Evolutionary conservation across 805 yeast species (phyloP).

Genomic region (Starmerella geochares): DNA sequence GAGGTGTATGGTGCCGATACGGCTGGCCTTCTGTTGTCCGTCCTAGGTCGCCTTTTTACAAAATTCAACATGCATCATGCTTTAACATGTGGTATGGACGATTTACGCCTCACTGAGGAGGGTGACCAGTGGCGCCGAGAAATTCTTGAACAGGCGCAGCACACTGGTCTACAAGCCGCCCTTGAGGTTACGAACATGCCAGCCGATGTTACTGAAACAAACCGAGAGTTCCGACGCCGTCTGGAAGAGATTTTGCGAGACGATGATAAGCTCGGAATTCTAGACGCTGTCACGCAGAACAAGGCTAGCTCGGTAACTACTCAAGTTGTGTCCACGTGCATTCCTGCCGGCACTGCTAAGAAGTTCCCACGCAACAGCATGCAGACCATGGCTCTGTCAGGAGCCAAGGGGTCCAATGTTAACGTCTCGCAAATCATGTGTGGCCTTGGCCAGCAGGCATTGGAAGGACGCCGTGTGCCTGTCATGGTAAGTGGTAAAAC

Average conservation of each 20-base stretch:
- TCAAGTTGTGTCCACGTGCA: conserved; percentile 87
- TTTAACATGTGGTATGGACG: conserved; percentile 99
- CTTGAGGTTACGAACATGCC: conserved; percentile 84
- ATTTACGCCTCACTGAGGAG: conserved; percentile 77
- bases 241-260: conserved; percentile 92
- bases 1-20: conserved; percentile 87
- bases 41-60: conserved; percentile 91
- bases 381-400: conserved; percentile 99
- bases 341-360: conserved; percentile 94
- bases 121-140: conserved; percentile 86
- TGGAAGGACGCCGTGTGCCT: conserved; percentile 98
- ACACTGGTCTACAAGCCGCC: conserved; percentile 85
- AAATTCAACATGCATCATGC: conserved; percentile 86
- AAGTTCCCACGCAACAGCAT: conserved; percentile 89
- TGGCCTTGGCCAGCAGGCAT: conserved; percentile 94
- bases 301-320: conserved; percentile 87
- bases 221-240: conserved; percentile 73
- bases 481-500: conserved; percentile 98
- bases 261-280: conserved; percentile 77
- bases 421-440: conserved; percentile 99
- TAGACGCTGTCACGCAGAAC: conserved; percentile 91
- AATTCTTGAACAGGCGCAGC: conserved; percentile 64
- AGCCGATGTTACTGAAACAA: conserved; percentile 38
- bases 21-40: conserved; percentile 83
- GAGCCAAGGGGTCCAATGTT: conserved; percentile 98